Evolutionary conservation across 2,329 filamentous ascomycete species (phyloP).

Genomic region (Botrytis aclada): DNA sequence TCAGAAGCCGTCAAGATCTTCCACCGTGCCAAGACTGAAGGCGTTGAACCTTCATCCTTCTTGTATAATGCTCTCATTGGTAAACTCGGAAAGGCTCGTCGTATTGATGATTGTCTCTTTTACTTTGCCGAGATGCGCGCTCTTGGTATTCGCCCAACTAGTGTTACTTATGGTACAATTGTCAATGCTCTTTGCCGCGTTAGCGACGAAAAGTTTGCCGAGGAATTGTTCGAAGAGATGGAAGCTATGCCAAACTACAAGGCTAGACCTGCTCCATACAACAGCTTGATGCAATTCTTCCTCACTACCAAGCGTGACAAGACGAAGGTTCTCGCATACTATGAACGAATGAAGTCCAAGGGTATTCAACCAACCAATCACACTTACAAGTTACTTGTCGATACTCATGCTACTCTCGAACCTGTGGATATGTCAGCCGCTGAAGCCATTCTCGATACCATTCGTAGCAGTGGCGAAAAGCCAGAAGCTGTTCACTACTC

Average conservation of each 20-base stretch:
- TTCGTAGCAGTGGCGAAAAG: slow-evolving; percentile 68
- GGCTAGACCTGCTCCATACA: slow-evolving; percentile 93
- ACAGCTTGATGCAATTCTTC: slow-evolving; percentile 99
- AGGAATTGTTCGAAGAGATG: slow-evolving; percentile 99
- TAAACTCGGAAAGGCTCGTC: slow-evolving; percentile 95
- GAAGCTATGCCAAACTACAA: slow-evolving; percentile 99
- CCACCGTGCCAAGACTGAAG: slow-evolving; percentile 86
- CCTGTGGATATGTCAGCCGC: slow-evolving; percentile 86
- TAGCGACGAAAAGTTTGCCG: slow-evolving; percentile 95
- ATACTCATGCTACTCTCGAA: slow-evolving; percentile 91
- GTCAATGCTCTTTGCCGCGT: slow-evolving; percentile 97
- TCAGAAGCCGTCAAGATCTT: slow-evolving; percentile 98
- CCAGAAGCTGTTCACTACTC: slow-evolving; percentile 95
- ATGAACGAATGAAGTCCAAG: slow-evolving; percentile 86
- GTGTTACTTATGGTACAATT: slow-evolving; percentile 96
- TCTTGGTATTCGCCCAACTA: slow-evolving; percentile 89
- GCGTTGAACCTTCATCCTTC: slow-evolving; percentile 94
- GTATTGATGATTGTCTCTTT: slow-evolving; percentile 96
- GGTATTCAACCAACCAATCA: slow-evolving; percentile 89
- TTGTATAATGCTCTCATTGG: slow-evolving; percentile 97
- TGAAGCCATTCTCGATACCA: slow-evolving; percentile 75
- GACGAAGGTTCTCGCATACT: slow-evolving; percentile 88
- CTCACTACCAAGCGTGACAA: slow-evolving; percentile 96
- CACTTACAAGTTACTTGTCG: slow-evolving; percentile 95
- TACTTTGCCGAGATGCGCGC: slow-evolving; percentile 98